phyloP scores from a whole-genome alignment of 345 rosid genomes.

The Rhodomyrtus tomentosa region DNA sequence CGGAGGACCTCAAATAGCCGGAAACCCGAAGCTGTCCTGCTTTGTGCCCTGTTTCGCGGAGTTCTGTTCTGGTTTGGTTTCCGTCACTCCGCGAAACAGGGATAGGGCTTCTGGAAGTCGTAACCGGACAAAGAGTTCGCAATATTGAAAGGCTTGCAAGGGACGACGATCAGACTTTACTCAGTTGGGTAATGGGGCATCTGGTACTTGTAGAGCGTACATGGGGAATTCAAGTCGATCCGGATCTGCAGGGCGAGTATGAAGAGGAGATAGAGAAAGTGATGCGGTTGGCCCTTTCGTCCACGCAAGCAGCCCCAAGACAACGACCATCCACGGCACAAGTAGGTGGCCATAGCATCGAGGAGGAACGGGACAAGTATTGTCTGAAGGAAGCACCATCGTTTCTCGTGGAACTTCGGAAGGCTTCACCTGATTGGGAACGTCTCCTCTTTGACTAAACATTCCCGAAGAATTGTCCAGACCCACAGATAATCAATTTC shows the following conservation, averaged over 20 bases:
- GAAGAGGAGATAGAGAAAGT: neutral
- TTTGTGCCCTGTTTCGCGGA: no score
- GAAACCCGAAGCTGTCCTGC: no score
- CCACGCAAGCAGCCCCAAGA: neutral
- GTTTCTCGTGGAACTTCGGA: no score
- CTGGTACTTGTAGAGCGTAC: neutral
- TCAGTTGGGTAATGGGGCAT: neutral
- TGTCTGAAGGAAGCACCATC: no score
- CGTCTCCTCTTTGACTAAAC: neutral
- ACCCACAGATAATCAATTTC: neutral
- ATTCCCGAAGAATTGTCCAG: neutral
- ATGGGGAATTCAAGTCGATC: neutral
- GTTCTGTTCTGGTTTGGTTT: no score
- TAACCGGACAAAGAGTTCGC: neutral
- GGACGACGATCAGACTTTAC: neutral
- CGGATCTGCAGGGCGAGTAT: neutral
- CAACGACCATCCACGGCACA: neutral
- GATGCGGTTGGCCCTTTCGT: neutral
- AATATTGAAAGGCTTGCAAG: neutral
- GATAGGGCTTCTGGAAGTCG: neutral
- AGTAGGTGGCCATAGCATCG: neutral
- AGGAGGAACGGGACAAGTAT: neutral
- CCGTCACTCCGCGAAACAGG: no score
- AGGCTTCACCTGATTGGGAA: no score
- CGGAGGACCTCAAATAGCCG: no score